Base-by-base conservation (phyloP, 2,329 filamentous ascomycete genomes). In the Exophiala aquamarina region DNA sequence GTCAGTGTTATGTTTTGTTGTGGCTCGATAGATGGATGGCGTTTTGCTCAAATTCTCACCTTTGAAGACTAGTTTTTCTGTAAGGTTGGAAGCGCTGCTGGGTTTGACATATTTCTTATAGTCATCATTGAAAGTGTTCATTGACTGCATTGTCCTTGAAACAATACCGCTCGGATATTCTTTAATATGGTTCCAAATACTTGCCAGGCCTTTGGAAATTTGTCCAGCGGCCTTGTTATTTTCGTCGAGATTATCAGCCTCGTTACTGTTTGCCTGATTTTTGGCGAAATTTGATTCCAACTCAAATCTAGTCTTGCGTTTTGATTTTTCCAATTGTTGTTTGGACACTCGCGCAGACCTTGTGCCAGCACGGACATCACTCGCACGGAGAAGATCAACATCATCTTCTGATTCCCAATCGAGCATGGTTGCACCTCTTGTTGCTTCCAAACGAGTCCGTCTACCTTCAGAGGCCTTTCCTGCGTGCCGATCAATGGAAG, bases 331-430 rank as follows among this genome's bases (percentile, higher is more conserved):
- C 4, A 51, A 26, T 5, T 59, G 50, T 14, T 53, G 55, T 21
- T 54, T 57, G n/a, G 57, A 52, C 9, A 47, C 49, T 23, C 52
- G 56, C 10, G 55, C 26, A 37, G 47, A 21, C 38, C 56, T 55
- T 44, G 62, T 67, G 17, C 59, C 52, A 10, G 63, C 61, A 37
- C 66, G 62, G 15, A 70, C 63, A 52, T 69, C 67, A 42, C 60
- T 66, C 2, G 66, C 62, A 31, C 60, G 57, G 32, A 70, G 52
- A n/a, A 59, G 46, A 28, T 67, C 61, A 20, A 70, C 47, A 42
- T 65, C 61, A 29, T 64, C 60, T 20, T 49, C 26, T 36, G 35
- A 43, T 37, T 31, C 14, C 20, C 14, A 2, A 17, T 29, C 3
- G 17, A 21, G 15, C 15, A 18, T 21, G 11, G 6, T 20, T 6